These are phyloP conservation scores for Ascoidea tarda DNA, from an alignment of 805 yeast species.

Conservation along the genomic window DNA sequence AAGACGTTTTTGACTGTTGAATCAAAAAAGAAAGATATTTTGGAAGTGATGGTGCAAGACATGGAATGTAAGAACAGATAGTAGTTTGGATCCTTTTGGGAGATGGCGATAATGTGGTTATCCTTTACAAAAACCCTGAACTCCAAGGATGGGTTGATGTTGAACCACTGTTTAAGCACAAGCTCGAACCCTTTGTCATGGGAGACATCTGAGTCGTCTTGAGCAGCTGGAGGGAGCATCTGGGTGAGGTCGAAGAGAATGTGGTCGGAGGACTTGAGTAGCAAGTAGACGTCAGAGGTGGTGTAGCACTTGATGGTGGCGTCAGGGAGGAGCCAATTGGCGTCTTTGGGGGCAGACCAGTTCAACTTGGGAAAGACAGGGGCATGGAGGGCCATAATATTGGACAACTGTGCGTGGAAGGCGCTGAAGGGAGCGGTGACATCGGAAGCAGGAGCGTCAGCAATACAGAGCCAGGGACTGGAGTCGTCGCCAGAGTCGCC, in stretches of 20 bases:
- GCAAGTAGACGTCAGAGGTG: constrained; percentile 63
- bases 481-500: constrained; percentile 48
- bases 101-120: constrained; percentile 48
- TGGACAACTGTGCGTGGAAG: constrained; percentile 39
- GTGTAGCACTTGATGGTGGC: constrained; percentile 60
- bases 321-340: constrained; percentile 79
- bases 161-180: constrained; percentile 71
- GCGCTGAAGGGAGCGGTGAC: constrained; percentile 33
- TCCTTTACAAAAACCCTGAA: constrained; percentile 74
- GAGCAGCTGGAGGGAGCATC: constrained; percentile 56
- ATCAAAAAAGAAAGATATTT: constrained; percentile 42
- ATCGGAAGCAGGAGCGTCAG: too few species aligned
- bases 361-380: constrained; percentile 78
- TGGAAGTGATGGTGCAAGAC: constrained; percentile 28
- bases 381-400: constrained; percentile 33
- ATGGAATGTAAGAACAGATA: constrained; percentile 54
- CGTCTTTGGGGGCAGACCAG: constrained; percentile 96
- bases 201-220: constrained; percentile 20
- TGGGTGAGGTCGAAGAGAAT: constrained; percentile 71
- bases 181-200: constrained; percentile 33
- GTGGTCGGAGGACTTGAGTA: constrained; percentile 80
- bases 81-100: constrained; percentile 79
- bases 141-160: constrained; percentile 80
- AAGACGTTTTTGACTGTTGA: constrained; percentile 31
- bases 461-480: constrained; percentile 56